Base-by-base conservation (phyloP, 2,329 filamentous ascomycete genomes). In the Onygenales sp. region DNA sequence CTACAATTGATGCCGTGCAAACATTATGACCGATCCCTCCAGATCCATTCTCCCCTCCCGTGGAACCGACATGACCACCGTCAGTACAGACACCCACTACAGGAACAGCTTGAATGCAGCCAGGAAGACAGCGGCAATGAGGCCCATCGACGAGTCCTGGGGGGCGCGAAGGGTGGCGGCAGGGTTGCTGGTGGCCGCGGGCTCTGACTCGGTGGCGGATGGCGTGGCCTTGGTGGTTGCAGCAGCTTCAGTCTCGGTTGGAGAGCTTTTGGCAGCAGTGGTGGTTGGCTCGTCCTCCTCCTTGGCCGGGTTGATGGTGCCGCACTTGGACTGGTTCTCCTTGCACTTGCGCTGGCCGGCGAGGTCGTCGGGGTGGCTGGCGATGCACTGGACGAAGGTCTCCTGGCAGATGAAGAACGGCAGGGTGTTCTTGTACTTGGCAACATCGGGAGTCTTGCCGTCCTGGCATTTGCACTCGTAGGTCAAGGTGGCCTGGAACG, bases 381-480 rank as follows among this genome's bases (percentile, higher is more conserved):
- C n/a, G 54, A 77, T 73, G 63, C 77, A 80, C 59, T 77, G 71
- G 27, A 58, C 60, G 62, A 68, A 80, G 69, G 75, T 78, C 57
- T 68, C 69, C 61, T 76, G 63, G 72, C 83, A 86, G 66, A 81
- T 74, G 67, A 74, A 83, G 68, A 74, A 81, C 42, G 82, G 81
- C 48, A 86, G 70, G 27, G 80, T 81, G 67, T 79, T 70, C 52
- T 68, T 60, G 69, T 83, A 86, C 60, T 73, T 69, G 56, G 70
- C 65, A 60, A 83, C 74, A 62, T 82, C 75, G 59, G 81, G 80
- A 6, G 66, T 64, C 42, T 73, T 76, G 58, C 76, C 77, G 65
- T 82, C 78, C 58, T 62, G 58, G 73, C 83, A 86, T 49, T 71
- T 70, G 69, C 83, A 86, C 54, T 63, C 72, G 72, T 74, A 85